Percentiles rank a stretch among this genome's conserved stretches.
Conservation (phyloP, 345 rosid species). For the Aquilaria sinensis region DNA sequence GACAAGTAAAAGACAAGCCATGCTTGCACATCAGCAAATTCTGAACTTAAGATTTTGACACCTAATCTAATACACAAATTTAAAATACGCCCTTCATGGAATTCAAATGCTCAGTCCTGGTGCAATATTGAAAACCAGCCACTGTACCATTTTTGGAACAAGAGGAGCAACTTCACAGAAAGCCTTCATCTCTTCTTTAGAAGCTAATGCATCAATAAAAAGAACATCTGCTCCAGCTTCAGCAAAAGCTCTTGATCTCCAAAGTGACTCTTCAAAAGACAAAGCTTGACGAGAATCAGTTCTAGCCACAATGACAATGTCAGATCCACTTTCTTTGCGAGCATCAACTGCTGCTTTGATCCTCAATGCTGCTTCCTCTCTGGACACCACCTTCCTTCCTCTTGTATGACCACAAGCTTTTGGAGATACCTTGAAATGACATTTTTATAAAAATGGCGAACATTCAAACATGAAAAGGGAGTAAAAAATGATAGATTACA, state of each 20-base stretch:
- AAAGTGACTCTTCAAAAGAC: slow-evolving; percentile 71
- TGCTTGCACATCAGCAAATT: not conserved
- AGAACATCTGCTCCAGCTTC: slow-evolving; percentile 96
- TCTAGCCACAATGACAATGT: slow-evolving; percentile 81
- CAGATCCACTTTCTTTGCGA: slow-evolving; percentile 62
- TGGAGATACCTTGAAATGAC: slow-evolving; percentile 50
- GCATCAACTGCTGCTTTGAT: slow-evolving; percentile 90
- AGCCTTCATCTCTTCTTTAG: slow-evolving; percentile 90
- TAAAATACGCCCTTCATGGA: not conserved
- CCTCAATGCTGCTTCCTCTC: slow-evolving; percentile 81
- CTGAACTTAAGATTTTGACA: not conserved
- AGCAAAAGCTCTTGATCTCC: slow-evolving; percentile 87
- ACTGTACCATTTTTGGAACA: slow-evolving; percentile 79
- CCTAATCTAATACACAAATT: not conserved
- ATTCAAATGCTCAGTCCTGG: slow-evolving; percentile 4
- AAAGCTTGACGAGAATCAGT: slow-evolving; percentile 80
- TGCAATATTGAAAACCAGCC: slow-evolving; percentile 7
- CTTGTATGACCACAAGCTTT: slow-evolving; percentile 70
- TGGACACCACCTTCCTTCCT: slow-evolving; percentile 72
- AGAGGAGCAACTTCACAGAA: slow-evolving; percentile 72
- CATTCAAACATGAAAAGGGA: slow-evolving; percentile 1
- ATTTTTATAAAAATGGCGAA: slow-evolving; percentile 17
- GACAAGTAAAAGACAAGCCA: not conserved
- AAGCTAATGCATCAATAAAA: slow-evolving; percentile 66
- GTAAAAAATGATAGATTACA: not conserved